Evolutionary conservation across 2,329 filamentous ascomycete genomes (phyloP), one percentile per base, ranked within the genome.

Genomic region (Colletotrichum brevisporum): DNA sequence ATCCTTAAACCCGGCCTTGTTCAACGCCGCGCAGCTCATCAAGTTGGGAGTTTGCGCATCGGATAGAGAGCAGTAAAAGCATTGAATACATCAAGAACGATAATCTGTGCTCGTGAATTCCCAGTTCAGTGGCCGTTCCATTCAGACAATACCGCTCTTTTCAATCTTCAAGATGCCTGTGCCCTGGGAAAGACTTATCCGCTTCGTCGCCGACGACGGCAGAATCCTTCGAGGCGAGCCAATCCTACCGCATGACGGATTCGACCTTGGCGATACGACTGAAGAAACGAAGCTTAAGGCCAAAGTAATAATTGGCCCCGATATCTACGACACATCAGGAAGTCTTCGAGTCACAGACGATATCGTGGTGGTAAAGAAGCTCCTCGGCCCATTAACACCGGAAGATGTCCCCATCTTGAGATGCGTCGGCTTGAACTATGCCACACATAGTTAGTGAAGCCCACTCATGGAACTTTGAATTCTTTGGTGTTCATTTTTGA

Each of bases 381-480:
- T 90, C 0, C 80, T 90, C 0, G 85, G 86, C 0, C 88, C 88
- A 0, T 75, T 90, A 39, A 80, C 83, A 0, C 77, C 75, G 10
- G 76, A 78, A 2, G 86, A 89, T 58, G 85, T 90, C 0, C 85
- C 87, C 0, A 87, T 89, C 51, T 73, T 91, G 4, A 78, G 87
- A 21, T 90, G 88, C 71, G 83, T 90, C 13, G 89, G 88, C 0
- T 74, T 90, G 31, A 90, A 91, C 73, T 90, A 90, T 72, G 83
- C 83, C 47, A 89, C 86, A 61, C 88, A 90, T 72, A 87, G 81
- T 83, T 67, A 67, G 78, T 55, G 4, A 15, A 4, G 2, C 4
- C 12, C 12, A 4, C 26, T 15, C 0, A 15, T 16, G 3, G 12
- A 10, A 13, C 13, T 4, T 16, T 43, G 13, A 12, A 1, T 10